Base-by-base conservation (phyloP, 768 basidiomycete genomes). In the Leucocoprinus sp. region DNA sequence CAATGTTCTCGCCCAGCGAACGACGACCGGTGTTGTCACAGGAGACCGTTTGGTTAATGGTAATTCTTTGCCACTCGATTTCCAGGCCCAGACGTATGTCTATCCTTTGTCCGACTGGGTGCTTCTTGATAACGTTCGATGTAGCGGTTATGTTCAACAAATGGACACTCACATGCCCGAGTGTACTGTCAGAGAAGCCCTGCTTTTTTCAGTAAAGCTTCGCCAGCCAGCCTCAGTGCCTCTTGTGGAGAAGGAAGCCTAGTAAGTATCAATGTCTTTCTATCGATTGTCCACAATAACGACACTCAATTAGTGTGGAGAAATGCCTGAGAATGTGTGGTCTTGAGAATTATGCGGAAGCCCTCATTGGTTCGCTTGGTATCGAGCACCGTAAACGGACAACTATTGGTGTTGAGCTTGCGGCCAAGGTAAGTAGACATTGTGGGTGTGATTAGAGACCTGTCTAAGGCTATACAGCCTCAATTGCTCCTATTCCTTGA, bases 361-460 rank as follows among this genome's bases (percentile, higher is more conserved):
- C 79, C 5, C 66, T 78, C 53, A 77, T 84, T 5, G 78, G 75
- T 7, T 72, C 76, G 63, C 67, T 86, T 4, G 75, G 77, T 11
- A 73, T 84, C 24, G 86, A 90, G 54, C 75, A 81, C 51, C 72
- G 80, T 33, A 93, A 93, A 62, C 75, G 89, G 4, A 80, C 87
- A 0, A 93, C 90, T 0, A 93, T 93, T 51, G 91, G 76, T 24
- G 89, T 93, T 35, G 90, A 93, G 59, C 70, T 93, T 9, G 89
- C 87, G 33, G 87, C 90, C 17, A 92, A 90, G 62, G 78, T 89
- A 58, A 17, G 47, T 26, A n/a, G 12, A 17, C 2, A 31, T 17
- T 2, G 2, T 14, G 12, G 9, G 12, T 17, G 33, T 35, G 19
- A n/a, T n/a, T n/a, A n/a, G n/a, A n/a, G n/a, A n/a, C n/a, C n/a